These are phyloP conservation scores for Vicia villosa DNA, from an alignment of 306 rosid species.

Conservation along the genomic window DNA sequence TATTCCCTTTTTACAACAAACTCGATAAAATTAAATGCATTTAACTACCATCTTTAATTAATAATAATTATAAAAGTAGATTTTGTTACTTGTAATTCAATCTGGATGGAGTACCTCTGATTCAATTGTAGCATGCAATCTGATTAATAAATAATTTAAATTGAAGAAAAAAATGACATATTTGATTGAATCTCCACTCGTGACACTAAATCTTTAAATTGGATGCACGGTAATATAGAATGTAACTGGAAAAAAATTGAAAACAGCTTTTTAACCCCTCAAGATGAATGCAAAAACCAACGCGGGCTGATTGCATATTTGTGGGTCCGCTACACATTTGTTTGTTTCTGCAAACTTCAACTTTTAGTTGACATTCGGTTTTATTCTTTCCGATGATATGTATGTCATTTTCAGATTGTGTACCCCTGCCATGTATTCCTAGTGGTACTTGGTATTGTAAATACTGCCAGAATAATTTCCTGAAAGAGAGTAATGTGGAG, in stretches of 20 bases:
- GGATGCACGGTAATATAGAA: neutral
- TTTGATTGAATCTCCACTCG: neutral
- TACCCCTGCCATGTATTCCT: conserved; percentile 64
- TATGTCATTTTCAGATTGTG: conserved; percentile 63
- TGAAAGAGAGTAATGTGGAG: conserved; percentile 62
- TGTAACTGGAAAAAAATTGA: neutral
- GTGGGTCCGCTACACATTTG: neutral
- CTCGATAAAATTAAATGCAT: neutral
- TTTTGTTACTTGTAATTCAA: neutral
- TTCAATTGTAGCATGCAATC: neutral
- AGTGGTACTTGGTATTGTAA: conserved; percentile 88
- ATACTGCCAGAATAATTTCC: conserved; percentile 68
- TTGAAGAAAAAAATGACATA: neutral
- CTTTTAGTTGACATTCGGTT: neutral
- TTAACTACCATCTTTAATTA: no score
- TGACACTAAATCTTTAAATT: neutral
- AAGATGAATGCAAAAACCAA: neutral
- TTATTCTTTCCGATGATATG: neutral
- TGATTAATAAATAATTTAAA: neutral
- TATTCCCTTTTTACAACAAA: neutral
- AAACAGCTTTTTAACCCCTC: neutral
- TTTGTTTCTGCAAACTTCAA: conserved; percentile 8
- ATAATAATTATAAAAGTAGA: neutral
- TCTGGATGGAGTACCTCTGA: neutral
- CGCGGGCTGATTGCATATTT: no score